phyloP scores from a whole-genome alignment of 1,284 basidiomycete genomes.

The Leccinum fuscescens region DNA sequence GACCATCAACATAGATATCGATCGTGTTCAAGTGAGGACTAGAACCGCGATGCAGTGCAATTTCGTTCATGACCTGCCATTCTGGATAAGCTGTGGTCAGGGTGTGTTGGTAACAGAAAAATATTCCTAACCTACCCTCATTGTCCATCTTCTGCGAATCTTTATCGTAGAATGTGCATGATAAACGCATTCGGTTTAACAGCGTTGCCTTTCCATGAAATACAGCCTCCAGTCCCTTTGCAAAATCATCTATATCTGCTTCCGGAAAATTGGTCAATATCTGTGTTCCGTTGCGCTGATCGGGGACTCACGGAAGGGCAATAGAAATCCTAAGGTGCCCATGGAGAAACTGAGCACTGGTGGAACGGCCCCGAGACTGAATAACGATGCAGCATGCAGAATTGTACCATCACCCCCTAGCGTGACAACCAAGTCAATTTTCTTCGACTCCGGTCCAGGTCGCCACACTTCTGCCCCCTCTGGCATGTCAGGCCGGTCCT shows the following conservation, averaged over 20 bases:
- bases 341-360: conserved; percentile 95
- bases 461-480: conserved; percentile 63
- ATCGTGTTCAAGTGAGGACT: conserved; percentile 93
- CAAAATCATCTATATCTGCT: conserved; percentile 79
- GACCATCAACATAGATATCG: conserved; percentile 93
- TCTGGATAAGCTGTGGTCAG: conserved; percentile 43
- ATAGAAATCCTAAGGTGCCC: conserved; percentile 91
- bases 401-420: conserved; percentile 96
- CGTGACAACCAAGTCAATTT: conserved; percentile 86
- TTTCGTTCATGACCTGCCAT: conserved; percentile 98
- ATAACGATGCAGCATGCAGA: conserved; percentile 90
- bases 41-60: conserved; percentile 88
- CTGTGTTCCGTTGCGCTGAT: not conserved
- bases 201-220: conserved; percentile 75
- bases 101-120: not conserved
- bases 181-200: conserved; percentile 84
- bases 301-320: conserved; percentile 82
- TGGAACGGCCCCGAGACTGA: conserved; percentile 85
- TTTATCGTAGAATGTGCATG: conserved; percentile 72
- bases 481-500: conserved; percentile 67
- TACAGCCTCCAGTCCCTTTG: conserved; percentile 74
- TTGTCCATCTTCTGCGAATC: conserved; percentile 57
- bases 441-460: conserved; percentile 48
- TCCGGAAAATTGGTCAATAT: conserved; percentile 10
- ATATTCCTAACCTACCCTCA: conserved; percentile 46